phyloP scores from a whole-genome alignment of 768 basidiomycete species.

The Pulveroboletus sp. region DNA sequence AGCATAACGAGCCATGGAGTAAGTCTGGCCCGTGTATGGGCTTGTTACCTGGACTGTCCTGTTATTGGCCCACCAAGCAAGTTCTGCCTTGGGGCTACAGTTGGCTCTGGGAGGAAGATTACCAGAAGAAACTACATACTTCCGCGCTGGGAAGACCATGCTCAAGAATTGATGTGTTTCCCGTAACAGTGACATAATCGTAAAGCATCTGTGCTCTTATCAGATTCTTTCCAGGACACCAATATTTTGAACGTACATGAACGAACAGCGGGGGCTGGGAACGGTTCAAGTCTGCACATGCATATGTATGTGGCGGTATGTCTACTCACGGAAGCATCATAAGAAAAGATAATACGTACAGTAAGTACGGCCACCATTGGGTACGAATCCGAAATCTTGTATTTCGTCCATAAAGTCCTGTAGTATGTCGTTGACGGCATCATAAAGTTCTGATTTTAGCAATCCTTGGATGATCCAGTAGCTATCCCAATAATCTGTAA shows the following conservation, averaged over 20 bases:
- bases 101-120: background rate
- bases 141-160: constrained; percentile 84
- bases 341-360: constrained; percentile 41
- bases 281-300: constrained; percentile 65
- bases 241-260: constrained; percentile 43
- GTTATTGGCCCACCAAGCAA: constrained; percentile 80
- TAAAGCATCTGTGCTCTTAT: constrained; percentile 66
- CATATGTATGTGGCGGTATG: too few relatives aligned
- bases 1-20: constrained; percentile 67
- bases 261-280: constrained; percentile 94
- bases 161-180: constrained; percentile 70
- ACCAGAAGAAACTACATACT: constrained; percentile 35
- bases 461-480: constrained; percentile 90
- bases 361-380: constrained; percentile 92
- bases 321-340: background rate
- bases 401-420: constrained; percentile 97
- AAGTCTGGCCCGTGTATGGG: constrained; percentile 65
- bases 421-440: constrained; percentile 71
- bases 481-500: constrained; percentile 59
- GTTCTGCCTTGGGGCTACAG: constrained; percentile 63
- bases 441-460: constrained; percentile 73
- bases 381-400: constrained; percentile 82
- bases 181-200: constrained; percentile 70
- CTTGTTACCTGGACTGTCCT: constrained; percentile 66
- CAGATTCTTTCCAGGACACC: background rate